A percentile compares a stretch with the other conserved stretches of the same genome.
phyloP scores from a whole-genome alignment of 176 grass and related monocot genomes.

The Oryza nivara region DNA sequence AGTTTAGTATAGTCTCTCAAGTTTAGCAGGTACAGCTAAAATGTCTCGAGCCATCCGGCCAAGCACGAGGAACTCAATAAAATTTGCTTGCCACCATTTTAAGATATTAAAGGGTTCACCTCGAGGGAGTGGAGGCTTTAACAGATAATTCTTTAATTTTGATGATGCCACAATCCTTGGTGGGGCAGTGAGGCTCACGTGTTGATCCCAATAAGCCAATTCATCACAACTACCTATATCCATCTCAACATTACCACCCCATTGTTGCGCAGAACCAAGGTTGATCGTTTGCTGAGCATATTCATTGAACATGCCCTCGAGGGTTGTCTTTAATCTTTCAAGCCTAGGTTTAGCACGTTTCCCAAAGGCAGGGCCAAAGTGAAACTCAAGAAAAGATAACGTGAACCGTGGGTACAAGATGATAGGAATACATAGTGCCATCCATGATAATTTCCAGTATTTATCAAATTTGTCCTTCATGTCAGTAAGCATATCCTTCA shows the following conservation, averaged over 20 bases:
- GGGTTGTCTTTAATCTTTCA: not conserved
- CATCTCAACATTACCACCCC: not conserved
- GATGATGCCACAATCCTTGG: not conserved
- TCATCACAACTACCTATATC: not conserved
- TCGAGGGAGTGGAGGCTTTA: not conserved
- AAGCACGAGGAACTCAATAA: not conserved
- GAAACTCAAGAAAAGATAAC: not conserved
- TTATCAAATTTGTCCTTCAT: not conserved
- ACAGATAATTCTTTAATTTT: not conserved
- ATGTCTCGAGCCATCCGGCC: not conserved
- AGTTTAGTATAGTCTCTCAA: too few relatives aligned
- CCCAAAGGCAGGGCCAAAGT: not conserved
- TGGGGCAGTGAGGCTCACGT: not conserved
- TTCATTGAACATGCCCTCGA: not conserved
- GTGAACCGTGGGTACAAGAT: not conserved
- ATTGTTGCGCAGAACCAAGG: not conserved
- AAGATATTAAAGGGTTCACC: too few relatives aligned
- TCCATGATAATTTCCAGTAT: not conserved
- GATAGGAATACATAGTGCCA: not conserved
- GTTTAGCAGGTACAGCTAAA: not conserved
- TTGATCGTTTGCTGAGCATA: not conserved
- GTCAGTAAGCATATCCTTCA: not conserved
- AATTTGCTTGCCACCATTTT: not conserved
- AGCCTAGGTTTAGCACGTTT: not conserved
- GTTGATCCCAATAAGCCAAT: not conserved